Conservation (phyloP, 768 basidiomycete species). For the Trametes elegans region DNA sequence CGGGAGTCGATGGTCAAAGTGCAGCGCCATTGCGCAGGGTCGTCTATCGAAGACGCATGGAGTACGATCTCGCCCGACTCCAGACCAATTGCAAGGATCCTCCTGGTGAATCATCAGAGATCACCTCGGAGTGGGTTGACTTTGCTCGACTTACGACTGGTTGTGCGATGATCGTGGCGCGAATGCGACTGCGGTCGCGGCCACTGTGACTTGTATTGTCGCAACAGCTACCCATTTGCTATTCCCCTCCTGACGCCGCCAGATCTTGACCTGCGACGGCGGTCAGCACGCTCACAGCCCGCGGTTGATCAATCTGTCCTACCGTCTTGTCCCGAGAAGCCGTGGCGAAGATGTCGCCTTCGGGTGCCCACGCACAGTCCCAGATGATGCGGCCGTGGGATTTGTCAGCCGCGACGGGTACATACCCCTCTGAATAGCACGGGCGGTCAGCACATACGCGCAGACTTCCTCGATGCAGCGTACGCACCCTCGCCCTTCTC, state of each 20-base stretch:
- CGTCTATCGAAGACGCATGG: constrained; percentile 40
- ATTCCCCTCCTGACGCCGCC: constrained; percentile 44
- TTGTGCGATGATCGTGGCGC: constrained; percentile 29
- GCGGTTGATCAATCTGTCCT: constrained; percentile 17
- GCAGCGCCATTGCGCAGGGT: constrained; percentile 45
- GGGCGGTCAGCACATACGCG: not conserved
- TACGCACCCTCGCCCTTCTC: constrained; percentile 33
- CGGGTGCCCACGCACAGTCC: constrained; percentile 87
- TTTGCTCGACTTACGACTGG: not conserved
- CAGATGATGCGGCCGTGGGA: constrained; percentile 92
- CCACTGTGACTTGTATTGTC: constrained; percentile 69
- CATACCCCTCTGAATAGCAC: constrained; percentile 45
- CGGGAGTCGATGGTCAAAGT: constrained; percentile 45
- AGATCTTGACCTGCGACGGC: constrained; percentile 76
- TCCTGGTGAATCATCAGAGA: constrained; percentile 30
- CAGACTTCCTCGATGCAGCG: not conserved
- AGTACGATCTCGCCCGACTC: constrained; percentile 78
- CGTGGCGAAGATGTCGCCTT: constrained; percentile 82
- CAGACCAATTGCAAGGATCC: constrained; percentile 75
- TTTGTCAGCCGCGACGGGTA: constrained; percentile 67
- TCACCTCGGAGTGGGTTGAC: no score
- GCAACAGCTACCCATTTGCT: constrained; percentile 51
- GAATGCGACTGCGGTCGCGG: constrained; percentile 82
- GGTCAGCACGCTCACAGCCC: not conserved
- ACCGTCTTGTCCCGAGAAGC: constrained; percentile 96